These are phyloP conservation scores for Colletotrichum destructivum DNA, from an alignment of 2,329 filamentous ascomycete species.

Conservation along the genomic window DNA sequence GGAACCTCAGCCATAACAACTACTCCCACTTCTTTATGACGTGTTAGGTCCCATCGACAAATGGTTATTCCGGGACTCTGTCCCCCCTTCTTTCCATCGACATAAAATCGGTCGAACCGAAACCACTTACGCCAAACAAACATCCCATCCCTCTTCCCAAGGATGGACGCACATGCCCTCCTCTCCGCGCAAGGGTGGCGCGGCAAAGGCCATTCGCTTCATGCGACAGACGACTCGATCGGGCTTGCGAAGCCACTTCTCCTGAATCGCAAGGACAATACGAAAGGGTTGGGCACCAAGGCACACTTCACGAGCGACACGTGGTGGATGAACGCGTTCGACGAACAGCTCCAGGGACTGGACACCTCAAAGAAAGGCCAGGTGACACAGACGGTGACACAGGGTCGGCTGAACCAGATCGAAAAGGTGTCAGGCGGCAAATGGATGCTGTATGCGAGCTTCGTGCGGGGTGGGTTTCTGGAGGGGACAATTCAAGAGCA, in stretches of 20 bases:
- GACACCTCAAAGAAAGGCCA: constrained; percentile 73
- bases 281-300: constrained; percentile 85
- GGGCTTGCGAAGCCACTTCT: constrained; percentile 89
- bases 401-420: constrained; percentile 70
- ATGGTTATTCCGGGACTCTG: too few relatives aligned
- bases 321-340: constrained; percentile 98
- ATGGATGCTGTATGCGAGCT: constrained; percentile 84
- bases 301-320: constrained; percentile 80
- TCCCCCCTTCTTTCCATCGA: too few relatives aligned
- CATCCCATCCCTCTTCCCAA: background rate
- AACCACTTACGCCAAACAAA: background rate
- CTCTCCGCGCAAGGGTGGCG: constrained; percentile 92
- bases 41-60: background rate
- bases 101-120: background rate
- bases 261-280: constrained; percentile 86
- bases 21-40: constrained; percentile 8
- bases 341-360: constrained; percentile 87
- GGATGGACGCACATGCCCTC: constrained; percentile 88
- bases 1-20: constrained; percentile 13
- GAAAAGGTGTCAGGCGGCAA: constrained; percentile 66
- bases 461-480: constrained; percentile 86
- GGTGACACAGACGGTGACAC: constrained; percentile 69
- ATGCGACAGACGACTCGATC: constrained; percentile 78
- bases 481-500: constrained; percentile 74
- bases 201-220: constrained; percentile 89